Conservation (phyloP, 83 land plant species). For the Diphasiastrum complanatum region DNA sequence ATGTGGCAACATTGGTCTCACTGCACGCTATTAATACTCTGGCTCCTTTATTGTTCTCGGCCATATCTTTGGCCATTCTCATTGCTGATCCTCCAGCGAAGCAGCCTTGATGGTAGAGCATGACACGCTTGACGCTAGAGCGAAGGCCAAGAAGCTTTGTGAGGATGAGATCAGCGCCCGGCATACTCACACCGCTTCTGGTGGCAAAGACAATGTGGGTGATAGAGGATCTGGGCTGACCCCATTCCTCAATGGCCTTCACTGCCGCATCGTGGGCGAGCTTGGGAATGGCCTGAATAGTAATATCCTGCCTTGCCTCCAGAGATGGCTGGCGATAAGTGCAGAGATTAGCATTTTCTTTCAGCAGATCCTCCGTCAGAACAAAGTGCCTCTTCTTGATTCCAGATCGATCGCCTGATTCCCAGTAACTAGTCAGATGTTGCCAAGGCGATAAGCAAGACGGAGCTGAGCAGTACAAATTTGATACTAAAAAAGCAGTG, state of each 20-base stretch:
- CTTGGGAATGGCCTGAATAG: slow-evolving; percentile 38
- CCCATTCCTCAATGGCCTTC: slow-evolving; percentile 61
- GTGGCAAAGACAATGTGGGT: slow-evolving; percentile 50
- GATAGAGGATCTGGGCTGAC: slow-evolving; percentile 51
- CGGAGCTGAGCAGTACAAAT: background rate
- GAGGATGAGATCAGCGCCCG: slow-evolving; percentile 56
- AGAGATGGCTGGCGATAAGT: slow-evolving; percentile 18
- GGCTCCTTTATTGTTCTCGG: slow-evolving; percentile 55
- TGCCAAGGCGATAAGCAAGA: background rate
- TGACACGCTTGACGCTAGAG: background rate
- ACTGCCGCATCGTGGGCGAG: slow-evolving; percentile 56
- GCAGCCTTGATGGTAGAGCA: background rate
- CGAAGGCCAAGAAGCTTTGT: slow-evolving; percentile 47
- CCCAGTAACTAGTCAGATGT: background rate
- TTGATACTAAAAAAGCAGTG: background rate
- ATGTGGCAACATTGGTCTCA: slow-evolving; percentile 52
- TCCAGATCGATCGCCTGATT: slow-evolving; percentile 18
- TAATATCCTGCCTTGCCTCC: slow-evolving; percentile 58
- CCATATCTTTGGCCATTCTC: slow-evolving; percentile 55
- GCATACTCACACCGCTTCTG: slow-evolving; percentile 59
- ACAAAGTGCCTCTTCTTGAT: slow-evolving; percentile 16
- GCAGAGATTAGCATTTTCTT: slow-evolving; percentile 1
- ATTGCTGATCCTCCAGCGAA: slow-evolving; percentile 45
- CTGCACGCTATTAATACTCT: slow-evolving; percentile 55
- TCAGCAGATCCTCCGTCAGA: slow-evolving; percentile 16